Conservation (phyloP, 805 yeast species). For the Candida chilensis region DNA sequence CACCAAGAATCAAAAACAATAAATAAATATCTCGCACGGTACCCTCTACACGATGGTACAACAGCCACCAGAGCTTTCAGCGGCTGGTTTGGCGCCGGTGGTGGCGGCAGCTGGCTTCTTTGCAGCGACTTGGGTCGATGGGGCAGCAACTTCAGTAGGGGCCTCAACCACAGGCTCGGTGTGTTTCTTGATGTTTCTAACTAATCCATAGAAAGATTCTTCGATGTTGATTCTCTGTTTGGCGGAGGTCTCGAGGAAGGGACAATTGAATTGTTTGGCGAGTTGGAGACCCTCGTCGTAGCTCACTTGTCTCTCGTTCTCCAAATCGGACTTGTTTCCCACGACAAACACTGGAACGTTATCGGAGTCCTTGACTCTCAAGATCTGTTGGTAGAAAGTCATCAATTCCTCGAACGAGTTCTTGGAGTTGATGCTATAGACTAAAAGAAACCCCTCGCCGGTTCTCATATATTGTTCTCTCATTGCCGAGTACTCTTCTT, state of each 20-base stretch:
- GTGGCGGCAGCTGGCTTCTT: constrained; percentile 1
- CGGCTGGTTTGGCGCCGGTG: constrained; percentile 1
- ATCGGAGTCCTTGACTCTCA: constrained; percentile 66
- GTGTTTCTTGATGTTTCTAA: constrained; percentile 39
- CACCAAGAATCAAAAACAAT: too few species aligned
- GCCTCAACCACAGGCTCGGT: constrained; percentile 1
- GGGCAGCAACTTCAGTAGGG: constrained; percentile 3
- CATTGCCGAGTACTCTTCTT: constrained; percentile 51
- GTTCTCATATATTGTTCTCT: constrained; percentile 90
- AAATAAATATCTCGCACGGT: too few species aligned
- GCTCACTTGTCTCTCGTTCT: constrained; percentile 65
- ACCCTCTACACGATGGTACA: constrained; percentile 2
- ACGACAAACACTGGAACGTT: constrained; percentile 71
- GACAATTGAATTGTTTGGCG: constrained; percentile 58
- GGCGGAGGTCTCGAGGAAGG: constrained; percentile 89
- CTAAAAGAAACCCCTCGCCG: constrained; percentile 89
- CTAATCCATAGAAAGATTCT: constrained; percentile 67
- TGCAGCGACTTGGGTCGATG: neutral
- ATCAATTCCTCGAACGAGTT: constrained; percentile 79
- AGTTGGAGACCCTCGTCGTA: constrained; percentile 51
- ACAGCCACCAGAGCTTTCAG: constrained; percentile 2
- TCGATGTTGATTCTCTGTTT: constrained; percentile 87
- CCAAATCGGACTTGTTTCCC: constrained; percentile 74
- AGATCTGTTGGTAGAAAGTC: constrained; percentile 70
- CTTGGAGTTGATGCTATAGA: constrained; percentile 80